These are phyloP conservation scores for Pseudocohnilembus persalinus DNA, from an alignment of 169 alveolate genomes.

Conservation along the genomic window DNA sequence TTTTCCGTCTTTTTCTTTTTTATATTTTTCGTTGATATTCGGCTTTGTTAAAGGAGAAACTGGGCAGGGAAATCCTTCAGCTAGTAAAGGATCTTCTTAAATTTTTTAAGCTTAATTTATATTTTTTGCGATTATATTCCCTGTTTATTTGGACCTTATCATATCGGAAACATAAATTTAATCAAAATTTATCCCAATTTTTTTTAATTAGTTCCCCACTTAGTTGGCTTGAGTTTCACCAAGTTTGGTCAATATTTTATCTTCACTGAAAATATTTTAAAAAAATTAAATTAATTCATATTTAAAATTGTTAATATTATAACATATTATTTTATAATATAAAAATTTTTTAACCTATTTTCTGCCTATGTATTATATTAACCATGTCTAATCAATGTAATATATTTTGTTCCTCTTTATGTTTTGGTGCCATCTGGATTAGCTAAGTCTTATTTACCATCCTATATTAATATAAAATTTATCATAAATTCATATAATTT, in stretches of 20 bases:
- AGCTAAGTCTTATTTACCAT: too few relatives aligned
- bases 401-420: not conserved
- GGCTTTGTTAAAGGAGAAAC: not conserved
- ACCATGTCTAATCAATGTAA: not conserved
- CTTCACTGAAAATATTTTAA: not conserved
- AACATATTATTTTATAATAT: too few relatives aligned
- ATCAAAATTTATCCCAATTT: not conserved
- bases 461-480: too few relatives aligned
- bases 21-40: not conserved
- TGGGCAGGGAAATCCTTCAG: not conserved
- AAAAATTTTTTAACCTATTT: not conserved
- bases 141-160: not conserved
- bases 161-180: not conserved
- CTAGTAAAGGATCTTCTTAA: not conserved
- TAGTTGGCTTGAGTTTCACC: not conserved
- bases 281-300: too few relatives aligned
- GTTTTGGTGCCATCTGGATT: not conserved
- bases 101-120: too few relatives aligned
- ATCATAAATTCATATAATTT: too few relatives aligned
- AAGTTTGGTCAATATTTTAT: not conserved
- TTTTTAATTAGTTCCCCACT: not conserved
- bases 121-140: not conserved
- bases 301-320: too few relatives aligned
- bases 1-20: not conserved
- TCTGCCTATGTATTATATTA: not conserved